phyloP scores from a whole-genome alignment of 1,284 basidiomycete genomes.

The Rhodotorula sp. region DNA sequence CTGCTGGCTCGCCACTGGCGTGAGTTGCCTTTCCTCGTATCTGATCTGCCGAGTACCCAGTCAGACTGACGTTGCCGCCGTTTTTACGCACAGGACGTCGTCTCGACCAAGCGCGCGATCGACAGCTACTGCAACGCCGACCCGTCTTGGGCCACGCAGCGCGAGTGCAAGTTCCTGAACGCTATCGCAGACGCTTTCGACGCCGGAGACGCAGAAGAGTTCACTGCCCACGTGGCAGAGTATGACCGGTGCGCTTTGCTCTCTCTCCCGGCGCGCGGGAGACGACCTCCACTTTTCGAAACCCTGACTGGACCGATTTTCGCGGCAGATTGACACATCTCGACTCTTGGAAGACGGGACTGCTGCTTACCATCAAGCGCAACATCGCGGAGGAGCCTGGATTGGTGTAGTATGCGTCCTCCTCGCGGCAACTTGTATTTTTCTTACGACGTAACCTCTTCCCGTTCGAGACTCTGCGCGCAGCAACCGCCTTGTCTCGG shows the following conservation, averaged over 20 bases:
- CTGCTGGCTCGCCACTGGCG: slow-evolving; percentile 85
- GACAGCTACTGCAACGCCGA: slow-evolving; percentile 72
- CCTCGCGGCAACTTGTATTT: background rate
- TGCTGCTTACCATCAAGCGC: slow-evolving; percentile 83
- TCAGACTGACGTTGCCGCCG: background rate
- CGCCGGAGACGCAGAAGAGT: slow-evolving; percentile 70
- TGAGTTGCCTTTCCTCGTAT: slow-evolving; percentile 51
- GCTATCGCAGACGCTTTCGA: slow-evolving; percentile 76
- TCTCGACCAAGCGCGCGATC: slow-evolving; percentile 77
- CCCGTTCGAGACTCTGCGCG: too few species aligned
- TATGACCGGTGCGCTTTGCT: slow-evolving; percentile 37
- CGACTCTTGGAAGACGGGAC: slow-evolving; percentile 78
- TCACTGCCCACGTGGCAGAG: slow-evolving; percentile 57
- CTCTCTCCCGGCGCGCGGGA: too few species aligned
- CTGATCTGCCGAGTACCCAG: background rate
- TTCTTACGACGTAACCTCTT: background rate
- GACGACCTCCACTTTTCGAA: background rate
- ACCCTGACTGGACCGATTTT: slow-evolving; percentile 35
- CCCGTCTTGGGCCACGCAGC: slow-evolving; percentile 74
- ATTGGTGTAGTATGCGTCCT: background rate
- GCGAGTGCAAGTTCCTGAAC: slow-evolving; percentile 83
- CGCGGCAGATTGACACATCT: slow-evolving; percentile 74
- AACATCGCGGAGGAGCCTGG: slow-evolving; percentile 62
- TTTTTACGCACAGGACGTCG: slow-evolving; percentile 63
- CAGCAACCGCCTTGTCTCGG: too few species aligned